These are phyloP conservation scores for Elasticomyces elasticus DNA, from an alignment of 495 filamentous ascomycete species.

Conservation along the genomic window DNA sequence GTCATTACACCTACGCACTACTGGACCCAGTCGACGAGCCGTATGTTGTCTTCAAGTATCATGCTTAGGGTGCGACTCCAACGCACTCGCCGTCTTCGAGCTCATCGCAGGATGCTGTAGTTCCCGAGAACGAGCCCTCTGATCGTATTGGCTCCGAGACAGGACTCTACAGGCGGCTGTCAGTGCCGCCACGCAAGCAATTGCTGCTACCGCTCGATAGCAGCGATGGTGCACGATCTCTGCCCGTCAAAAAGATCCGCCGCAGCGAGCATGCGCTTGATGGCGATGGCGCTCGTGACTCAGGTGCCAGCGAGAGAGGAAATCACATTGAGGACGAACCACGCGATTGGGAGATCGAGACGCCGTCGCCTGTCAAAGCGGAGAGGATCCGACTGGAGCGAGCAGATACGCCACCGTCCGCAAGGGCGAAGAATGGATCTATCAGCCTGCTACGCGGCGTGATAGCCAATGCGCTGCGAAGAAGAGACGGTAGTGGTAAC, in stretches of 20 bases:
- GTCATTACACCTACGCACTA: conserved; percentile 36
- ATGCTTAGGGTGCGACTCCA: not conserved
- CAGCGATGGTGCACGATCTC: not conserved
- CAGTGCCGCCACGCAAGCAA: not conserved
- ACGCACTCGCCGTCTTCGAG: not conserved
- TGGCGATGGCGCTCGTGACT: too few species aligned
- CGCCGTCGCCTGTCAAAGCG: not conserved
- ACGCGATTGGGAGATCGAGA: not conserved
- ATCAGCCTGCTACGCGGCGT: not conserved
- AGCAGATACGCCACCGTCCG: not conserved
- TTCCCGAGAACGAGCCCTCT: too few species aligned
- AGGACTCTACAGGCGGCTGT: not conserved
- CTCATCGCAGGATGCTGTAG: not conserved
- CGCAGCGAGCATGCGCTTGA: too few species aligned
- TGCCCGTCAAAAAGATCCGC: not conserved
- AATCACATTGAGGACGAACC: not conserved
- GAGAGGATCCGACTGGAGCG: not conserved
- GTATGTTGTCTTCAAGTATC: conserved; percentile 12
- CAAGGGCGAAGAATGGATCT: not conserved
- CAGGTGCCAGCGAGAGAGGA: too few species aligned
- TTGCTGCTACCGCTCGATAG: not conserved
- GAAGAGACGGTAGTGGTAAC: not conserved
- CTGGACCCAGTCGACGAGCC: conserved; percentile 37
- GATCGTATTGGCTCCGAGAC: too few species aligned
- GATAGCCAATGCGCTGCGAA: conserved; percentile 1